Evolutionary conservation across 495 filamentous ascomycete genomes (phyloP).

Genomic region (Daldinia concentrica): DNA sequence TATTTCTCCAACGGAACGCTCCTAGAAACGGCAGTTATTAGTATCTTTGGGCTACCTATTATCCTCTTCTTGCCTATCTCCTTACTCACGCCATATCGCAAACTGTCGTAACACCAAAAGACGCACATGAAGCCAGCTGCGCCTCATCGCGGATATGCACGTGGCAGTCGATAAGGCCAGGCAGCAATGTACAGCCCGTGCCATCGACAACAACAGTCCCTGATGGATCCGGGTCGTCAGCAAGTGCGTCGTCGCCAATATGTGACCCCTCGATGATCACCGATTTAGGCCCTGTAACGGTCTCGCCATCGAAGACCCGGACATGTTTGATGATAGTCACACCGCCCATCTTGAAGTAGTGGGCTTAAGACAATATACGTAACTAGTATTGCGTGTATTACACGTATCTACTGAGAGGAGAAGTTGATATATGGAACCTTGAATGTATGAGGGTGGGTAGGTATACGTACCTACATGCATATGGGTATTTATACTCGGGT

Average conservation of each 20-base stretch:
- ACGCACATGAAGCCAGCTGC: constrained; percentile 37
- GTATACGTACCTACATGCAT: not conserved
- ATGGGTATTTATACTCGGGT: not conserved
- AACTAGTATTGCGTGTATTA: not conserved
- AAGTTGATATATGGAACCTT: not conserved
- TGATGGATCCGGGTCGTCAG: constrained; percentile 16
- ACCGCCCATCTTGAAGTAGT: constrained; percentile 13
- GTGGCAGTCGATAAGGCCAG: constrained; percentile 68
- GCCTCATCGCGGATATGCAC: constrained; percentile 63
- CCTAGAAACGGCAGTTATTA: constrained; percentile 8
- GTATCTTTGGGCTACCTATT: not conserved
- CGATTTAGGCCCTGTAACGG: constrained; percentile 18
- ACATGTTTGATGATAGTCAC: constrained; percentile 34
- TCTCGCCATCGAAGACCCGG: constrained; percentile 36
- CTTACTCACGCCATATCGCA: constrained; percentile 36
- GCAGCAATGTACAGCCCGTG: constrained; percentile 59
- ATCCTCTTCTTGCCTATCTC: not conserved
- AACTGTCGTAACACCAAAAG: constrained; percentile 30
- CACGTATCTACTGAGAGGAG: not conserved
- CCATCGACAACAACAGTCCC: constrained; percentile 49
- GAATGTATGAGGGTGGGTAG: not conserved
- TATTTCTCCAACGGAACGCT: constrained; percentile 26
- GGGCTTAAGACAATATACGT: not conserved
- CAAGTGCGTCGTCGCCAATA: constrained; percentile 30
- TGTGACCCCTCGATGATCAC: constrained; percentile 31